A percentile compares a stretch with the other conserved stretches of the same genome.
Evolutionary conservation across 2,329 filamentous ascomycete genomes (phyloP).

Genomic region (Calonectria fujianensis): DNA sequence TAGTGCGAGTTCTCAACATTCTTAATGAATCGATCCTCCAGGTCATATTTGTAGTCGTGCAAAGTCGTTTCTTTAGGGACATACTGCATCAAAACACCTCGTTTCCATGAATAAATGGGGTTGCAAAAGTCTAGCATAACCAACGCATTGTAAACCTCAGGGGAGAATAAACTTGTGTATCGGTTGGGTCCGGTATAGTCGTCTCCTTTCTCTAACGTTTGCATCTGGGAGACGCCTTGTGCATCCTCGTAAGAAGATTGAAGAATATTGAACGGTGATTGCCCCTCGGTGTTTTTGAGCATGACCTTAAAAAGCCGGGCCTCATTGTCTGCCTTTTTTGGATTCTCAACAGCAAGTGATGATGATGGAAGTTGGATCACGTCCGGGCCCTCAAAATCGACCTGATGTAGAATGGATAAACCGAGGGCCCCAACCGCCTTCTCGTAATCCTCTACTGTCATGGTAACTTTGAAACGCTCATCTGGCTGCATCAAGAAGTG

Average conservation of each 20-base stretch:
- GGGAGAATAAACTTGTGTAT: constrained; percentile 6
- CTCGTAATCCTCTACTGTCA: constrained; percentile 1
- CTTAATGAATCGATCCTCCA: constrained; percentile 5
- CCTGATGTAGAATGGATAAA: not conserved
- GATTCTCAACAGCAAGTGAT: not conserved
- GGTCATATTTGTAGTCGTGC: not conserved
- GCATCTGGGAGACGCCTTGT: constrained; percentile 26
- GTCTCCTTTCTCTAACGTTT: not conserved
- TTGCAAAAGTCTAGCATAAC: constrained; percentile 38
- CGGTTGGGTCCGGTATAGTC: not conserved
- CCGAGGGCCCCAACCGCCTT: not conserved
- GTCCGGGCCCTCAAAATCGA: not conserved
- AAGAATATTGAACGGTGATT: constrained; percentile 15
- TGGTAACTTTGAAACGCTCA: not conserved
- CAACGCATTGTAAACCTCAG: constrained; percentile 8
- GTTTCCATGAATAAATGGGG: constrained; percentile 34
- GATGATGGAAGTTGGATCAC: not conserved
- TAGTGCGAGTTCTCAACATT: constrained; percentile 11
- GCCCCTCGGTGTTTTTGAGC: constrained; percentile 17
- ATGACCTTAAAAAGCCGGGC: not conserved
- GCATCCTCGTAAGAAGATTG: constrained; percentile 34
- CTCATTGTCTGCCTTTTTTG: not conserved
- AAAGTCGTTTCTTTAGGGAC: constrained; percentile 13
- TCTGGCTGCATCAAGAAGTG: not conserved
- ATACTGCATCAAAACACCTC: constrained; percentile 30